Conservation (phyloP, 805 yeast species). For the Yamadazyma paraphyllophila region DNA sequence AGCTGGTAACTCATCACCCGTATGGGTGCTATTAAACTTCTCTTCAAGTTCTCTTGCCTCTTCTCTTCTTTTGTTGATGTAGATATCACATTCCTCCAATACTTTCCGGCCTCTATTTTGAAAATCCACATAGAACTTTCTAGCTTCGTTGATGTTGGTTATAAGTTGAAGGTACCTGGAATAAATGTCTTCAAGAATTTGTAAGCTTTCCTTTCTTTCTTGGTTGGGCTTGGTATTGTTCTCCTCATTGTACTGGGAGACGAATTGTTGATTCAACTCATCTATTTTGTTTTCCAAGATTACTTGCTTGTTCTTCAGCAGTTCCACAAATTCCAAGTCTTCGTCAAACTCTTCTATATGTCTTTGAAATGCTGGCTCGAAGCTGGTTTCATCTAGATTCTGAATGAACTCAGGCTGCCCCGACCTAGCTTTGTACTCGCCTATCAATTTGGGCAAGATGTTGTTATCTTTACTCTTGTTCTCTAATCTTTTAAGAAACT, state of each 20-base stretch:
- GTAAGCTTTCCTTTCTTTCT: constrained; percentile 49
- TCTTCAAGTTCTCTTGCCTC: constrained; percentile 53
- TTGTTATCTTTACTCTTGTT: constrained; percentile 46
- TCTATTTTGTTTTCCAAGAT: constrained; percentile 40
- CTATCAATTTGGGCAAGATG: constrained; percentile 53
- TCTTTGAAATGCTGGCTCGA: constrained; percentile 37
- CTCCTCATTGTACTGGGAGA: constrained; percentile 16
- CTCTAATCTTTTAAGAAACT: constrained; percentile 41
- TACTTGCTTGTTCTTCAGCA: constrained; percentile 30
- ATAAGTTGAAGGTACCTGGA: constrained; percentile 54
- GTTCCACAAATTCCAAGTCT: constrained; percentile 49
- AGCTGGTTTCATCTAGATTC: constrained; percentile 25
- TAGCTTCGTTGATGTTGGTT: constrained; percentile 64
- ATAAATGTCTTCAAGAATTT: constrained; percentile 49
- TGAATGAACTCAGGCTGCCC: constrained; percentile 7
- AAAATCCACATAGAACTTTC: constrained; percentile 67
- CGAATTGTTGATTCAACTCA: constrained; percentile 26
- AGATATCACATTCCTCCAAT: constrained; percentile 49
- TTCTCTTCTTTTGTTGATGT: constrained; percentile 47
- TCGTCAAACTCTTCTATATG: constrained; percentile 47
- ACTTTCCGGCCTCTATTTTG: constrained; percentile 44
- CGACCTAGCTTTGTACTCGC: constrained; percentile 36
- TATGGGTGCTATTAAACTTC: constrained; percentile 1
- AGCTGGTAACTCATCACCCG: background rate
- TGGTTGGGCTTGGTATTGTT: constrained; percentile 21